phyloP scores from a whole-genome alignment of 1,284 basidiomycete species.

The Porodaedalea pini region DNA sequence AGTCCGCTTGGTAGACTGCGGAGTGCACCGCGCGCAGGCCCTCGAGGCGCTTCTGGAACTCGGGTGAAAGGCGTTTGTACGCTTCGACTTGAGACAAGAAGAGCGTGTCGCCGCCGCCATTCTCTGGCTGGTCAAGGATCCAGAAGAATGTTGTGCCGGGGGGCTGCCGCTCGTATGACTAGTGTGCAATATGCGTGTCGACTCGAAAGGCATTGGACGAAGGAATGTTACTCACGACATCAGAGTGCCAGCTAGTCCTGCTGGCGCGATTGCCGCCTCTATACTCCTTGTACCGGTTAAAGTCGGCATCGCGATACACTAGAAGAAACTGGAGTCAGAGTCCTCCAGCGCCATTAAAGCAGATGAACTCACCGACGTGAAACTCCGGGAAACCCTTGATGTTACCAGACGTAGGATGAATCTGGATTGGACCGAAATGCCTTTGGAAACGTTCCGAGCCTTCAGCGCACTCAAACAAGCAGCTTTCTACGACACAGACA shows the following conservation, averaged over 20 bases:
- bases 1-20: slow-evolving; percentile 57
- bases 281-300: slow-evolving; percentile 34
- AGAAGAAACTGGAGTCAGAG: background rate
- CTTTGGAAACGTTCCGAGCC: slow-evolving; percentile 23
- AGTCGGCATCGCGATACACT: slow-evolving; percentile 41
- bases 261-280: slow-evolving; percentile 30
- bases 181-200: background rate
- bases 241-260: slow-evolving; percentile 44
- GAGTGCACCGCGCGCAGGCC: slow-evolving; percentile 63
- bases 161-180: slow-evolving; percentile 59
- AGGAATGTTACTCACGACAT: slow-evolving; percentile 33
- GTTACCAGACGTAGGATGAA: slow-evolving; percentile 52
- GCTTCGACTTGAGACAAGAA: slow-evolving; percentile 60
- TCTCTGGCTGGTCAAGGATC: slow-evolving; percentile 42
- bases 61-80: slow-evolving; percentile 67
- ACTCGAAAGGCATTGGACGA: background rate
- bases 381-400: slow-evolving; percentile 50
- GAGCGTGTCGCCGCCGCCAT: slow-evolving; percentile 55
- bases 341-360: background rate
- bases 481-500: background rate
- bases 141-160: slow-evolving; percentile 60
- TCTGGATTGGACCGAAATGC: slow-evolving; percentile 57
- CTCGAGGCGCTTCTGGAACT: slow-evolving; percentile 62
- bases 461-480: background rate
- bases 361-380: slow-evolving; percentile 39